These are phyloP conservation scores for Phytophthora palmivora DNA, from an alignment of 352 stramenopile species.

Conservation along the genomic window DNA sequence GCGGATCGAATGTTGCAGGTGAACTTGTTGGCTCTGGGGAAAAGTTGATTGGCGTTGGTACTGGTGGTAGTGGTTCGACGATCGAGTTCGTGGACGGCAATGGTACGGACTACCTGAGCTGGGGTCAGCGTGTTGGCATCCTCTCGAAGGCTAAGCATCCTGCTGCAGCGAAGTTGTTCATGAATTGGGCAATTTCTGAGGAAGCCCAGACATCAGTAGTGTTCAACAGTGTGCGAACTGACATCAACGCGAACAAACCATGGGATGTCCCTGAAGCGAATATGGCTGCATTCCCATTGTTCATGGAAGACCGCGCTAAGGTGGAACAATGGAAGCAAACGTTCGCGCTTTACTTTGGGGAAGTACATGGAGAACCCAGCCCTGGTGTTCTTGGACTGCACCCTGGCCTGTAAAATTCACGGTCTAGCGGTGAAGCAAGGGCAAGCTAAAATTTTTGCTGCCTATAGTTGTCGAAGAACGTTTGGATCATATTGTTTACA, in stretches of 20 bases:
- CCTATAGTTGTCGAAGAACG: too few species aligned
- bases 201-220: constrained; percentile 39
- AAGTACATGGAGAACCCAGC: constrained; percentile 52
- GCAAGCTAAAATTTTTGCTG: too few species aligned
- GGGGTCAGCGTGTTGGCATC: constrained; percentile 62
- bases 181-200: constrained; percentile 59
- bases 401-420: constrained; percentile 45
- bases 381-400: constrained; percentile 51
- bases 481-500: too few species aligned
- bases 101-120: constrained; percentile 42
- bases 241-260: constrained; percentile 38
- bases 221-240: constrained; percentile 42
- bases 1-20: constrained; percentile 36
- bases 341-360: constrained; percentile 62
- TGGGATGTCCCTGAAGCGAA: constrained; percentile 50
- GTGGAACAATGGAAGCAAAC: constrained; percentile 53
- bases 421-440: too few species aligned
- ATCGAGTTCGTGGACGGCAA: constrained; percentile 32
- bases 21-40: constrained; percentile 30
- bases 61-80: constrained; percentile 1
- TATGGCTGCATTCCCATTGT: constrained; percentile 40
- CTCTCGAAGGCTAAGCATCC: too few species aligned
- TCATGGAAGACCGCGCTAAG: constrained; percentile 58
- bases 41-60: constrained; percentile 42
- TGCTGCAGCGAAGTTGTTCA: constrained; percentile 58